Conservation (phyloP, 2,329 filamentous ascomycete species). For the Aspergillus proliferans region DNA sequence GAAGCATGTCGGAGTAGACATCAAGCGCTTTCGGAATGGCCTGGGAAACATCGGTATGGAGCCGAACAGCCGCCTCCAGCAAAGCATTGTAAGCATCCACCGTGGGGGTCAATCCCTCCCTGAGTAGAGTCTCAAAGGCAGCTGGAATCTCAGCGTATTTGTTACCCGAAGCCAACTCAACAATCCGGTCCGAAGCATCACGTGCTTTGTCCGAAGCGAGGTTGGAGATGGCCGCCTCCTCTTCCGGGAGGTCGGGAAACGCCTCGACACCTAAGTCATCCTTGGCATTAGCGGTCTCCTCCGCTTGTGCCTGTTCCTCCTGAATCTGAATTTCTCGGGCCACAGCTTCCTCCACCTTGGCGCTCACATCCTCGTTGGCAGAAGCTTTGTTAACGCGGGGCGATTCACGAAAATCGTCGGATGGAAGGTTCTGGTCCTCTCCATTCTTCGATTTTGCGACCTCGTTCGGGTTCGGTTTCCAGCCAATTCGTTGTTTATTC, state of each 20-base stretch:
- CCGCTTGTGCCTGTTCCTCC: conserved; percentile 45
- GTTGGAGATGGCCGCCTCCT: conserved; percentile 36
- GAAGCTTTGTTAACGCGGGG: conserved; percentile 55
- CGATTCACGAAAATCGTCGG: conserved; percentile 48
- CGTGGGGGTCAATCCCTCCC: conserved; percentile 72
- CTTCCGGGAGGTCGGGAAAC: conserved; percentile 20
- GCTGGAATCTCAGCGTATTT: conserved; percentile 83
- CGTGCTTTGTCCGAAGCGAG: conserved; percentile 57
- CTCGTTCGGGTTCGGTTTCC: conserved; percentile 57
- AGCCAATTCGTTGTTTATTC: conserved; percentile 81
- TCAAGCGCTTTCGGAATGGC: conserved; percentile 86
- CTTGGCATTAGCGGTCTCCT: conserved; percentile 25
- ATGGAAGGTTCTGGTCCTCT: conserved; percentile 9
- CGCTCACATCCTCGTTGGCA: conserved; percentile 50
- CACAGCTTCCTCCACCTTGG: conserved; percentile 78
- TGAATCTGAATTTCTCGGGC: conserved; percentile 67
- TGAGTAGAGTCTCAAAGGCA: conserved; percentile 84
- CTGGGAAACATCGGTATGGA: conserved; percentile 72
- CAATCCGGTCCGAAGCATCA: conserved; percentile 71
- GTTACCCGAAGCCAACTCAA: conserved; percentile 62
- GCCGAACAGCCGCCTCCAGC: conserved; percentile 73
- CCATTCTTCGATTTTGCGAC: conserved; percentile 21
- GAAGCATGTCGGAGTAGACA: conserved; percentile 94
- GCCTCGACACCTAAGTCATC: conserved; percentile 19
- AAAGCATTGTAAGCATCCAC: conserved; percentile 88